Percentiles rank a stretch among this genome's conserved stretches.
Evolutionary conservation across 805 yeast genomes (phyloP).

Genomic region (Wickerhamomyces bisporus): DNA sequence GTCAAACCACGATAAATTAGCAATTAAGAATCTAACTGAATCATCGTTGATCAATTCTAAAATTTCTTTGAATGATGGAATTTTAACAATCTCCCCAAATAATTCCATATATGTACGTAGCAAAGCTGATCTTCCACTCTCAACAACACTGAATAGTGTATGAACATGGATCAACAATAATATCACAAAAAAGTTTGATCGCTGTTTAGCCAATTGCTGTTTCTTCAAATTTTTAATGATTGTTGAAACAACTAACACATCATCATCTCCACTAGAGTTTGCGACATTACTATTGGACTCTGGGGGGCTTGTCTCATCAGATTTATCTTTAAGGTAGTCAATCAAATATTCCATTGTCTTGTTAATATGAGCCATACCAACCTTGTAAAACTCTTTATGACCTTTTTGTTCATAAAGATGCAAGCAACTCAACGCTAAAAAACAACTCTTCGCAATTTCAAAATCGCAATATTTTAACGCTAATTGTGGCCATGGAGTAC

Average conservation of each 20-base stretch:
- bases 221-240: constrained; percentile 33
- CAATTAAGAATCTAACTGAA: constrained; percentile 35
- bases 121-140: constrained; percentile 49
- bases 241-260: constrained; percentile 26
- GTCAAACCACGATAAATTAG: constrained; percentile 56
- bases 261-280: constrained; percentile 10
- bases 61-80: constrained; percentile 37
- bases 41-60: constrained; percentile 44
- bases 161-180: constrained; percentile 50
- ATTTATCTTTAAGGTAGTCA: constrained; percentile 32
- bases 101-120: constrained; percentile 44
- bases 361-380: constrained; percentile 50
- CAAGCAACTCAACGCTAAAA: constrained; percentile 50
- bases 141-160: constrained; percentile 46
- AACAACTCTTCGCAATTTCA: constrained; percentile 53
- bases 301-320: constrained; percentile 7
- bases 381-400: constrained; percentile 43
- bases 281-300: constrained; percentile 1
- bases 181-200: constrained; percentile 41
- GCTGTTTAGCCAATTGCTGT: constrained; percentile 29
- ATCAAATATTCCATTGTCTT: constrained; percentile 52
- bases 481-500: constrained; percentile 56
- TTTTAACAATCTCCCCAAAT: constrained; percentile 45
- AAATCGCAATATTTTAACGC: constrained; percentile 53
- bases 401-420: constrained; percentile 54